Evolutionary conservation across 257 asterid species (phyloP).

Genomic region (Nyctanthes arbortristis): DNA sequence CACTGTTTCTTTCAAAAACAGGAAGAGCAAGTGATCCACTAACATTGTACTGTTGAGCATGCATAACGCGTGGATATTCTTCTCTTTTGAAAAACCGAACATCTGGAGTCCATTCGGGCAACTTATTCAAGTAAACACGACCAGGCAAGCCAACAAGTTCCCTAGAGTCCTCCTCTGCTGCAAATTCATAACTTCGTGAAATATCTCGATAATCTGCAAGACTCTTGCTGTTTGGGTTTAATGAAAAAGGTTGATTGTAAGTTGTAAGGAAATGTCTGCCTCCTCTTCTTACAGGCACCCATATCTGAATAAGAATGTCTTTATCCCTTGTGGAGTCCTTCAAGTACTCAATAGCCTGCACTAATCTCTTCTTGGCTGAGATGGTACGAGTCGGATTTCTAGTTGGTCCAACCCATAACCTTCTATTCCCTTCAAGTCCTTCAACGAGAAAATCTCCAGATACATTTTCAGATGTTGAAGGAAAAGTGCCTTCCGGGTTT

Average conservation of each 20-base stretch:
- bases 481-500: slow-evolving; percentile 27
- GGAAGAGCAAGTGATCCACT: slow-evolving; percentile 80
- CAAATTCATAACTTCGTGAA: slow-evolving; percentile 51
- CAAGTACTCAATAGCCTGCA: slow-evolving; percentile 59
- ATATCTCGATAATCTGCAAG: slow-evolving; percentile 57
- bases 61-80: slow-evolving; percentile 60
- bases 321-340: slow-evolving; percentile 45
- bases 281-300: slow-evolving; percentile 69
- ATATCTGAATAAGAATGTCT: slow-evolving; percentile 67
- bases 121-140: slow-evolving; percentile 70
- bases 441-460: slow-evolving; percentile 33
- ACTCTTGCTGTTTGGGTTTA: slow-evolving; percentile 47
- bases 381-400: slow-evolving; percentile 33
- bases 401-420: slow-evolving; percentile 55
- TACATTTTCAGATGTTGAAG: slow-evolving; percentile 33
- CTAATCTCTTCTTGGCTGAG: slow-evolving; percentile 46
- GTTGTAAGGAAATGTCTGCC: slow-evolving; percentile 66
- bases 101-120: slow-evolving; percentile 85
- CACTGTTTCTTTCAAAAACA: slow-evolving; percentile 64
- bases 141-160: slow-evolving; percentile 66
- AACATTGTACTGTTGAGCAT: slow-evolving; percentile 56
- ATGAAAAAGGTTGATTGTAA: slow-evolving; percentile 56
- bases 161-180: slow-evolving; percentile 57
- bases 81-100: slow-evolving; percentile 64
- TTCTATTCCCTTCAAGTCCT: slow-evolving; percentile 38